Percentiles rank a stretch among this genome's conserved stretches.
phyloP scores from a whole-genome alignment of 305 asterid genomes.

The Petunia hybrid region DNA sequence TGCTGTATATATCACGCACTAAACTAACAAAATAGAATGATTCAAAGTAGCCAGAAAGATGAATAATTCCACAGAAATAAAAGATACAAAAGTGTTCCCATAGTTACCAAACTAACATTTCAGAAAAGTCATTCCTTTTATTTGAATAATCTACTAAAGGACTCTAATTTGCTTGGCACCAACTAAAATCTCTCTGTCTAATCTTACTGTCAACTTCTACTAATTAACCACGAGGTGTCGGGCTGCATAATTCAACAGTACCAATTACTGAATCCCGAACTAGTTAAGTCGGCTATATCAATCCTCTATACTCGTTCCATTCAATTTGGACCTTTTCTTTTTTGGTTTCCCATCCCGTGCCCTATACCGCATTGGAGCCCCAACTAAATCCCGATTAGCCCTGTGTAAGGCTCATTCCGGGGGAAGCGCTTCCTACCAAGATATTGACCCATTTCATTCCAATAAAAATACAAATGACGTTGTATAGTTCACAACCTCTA shows the following conservation, averaged over 20 bases:
- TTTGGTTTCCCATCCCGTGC: too few species aligned
- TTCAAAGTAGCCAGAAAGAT: neutral
- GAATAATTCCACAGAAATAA: neutral
- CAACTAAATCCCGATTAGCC: too few species aligned
- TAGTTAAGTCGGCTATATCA: neutral
- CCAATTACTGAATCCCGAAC: neutral
- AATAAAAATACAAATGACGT: neutral
- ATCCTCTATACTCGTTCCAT: neutral
- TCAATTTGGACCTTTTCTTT: neutral
- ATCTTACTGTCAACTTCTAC: neutral
- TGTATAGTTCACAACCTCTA: neutral
- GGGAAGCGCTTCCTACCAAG: too few species aligned
- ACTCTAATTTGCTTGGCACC: neutral
- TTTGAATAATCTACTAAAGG: slow-evolving; percentile 1
- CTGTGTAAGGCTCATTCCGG: too few species aligned
- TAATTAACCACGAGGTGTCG: neutral
- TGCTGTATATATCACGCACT: neutral
- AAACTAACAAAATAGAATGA: neutral
- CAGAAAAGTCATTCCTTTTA: neutral
- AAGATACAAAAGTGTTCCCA: neutral
- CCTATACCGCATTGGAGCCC: too few species aligned
- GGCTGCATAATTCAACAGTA: neutral
- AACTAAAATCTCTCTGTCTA: slow-evolving; percentile 12
- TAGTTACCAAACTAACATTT: neutral
- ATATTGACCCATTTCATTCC: too few species aligned